Conservation (phyloP, 495 filamentous ascomycete genomes). For the Trichoderma asperelloides region DNA sequence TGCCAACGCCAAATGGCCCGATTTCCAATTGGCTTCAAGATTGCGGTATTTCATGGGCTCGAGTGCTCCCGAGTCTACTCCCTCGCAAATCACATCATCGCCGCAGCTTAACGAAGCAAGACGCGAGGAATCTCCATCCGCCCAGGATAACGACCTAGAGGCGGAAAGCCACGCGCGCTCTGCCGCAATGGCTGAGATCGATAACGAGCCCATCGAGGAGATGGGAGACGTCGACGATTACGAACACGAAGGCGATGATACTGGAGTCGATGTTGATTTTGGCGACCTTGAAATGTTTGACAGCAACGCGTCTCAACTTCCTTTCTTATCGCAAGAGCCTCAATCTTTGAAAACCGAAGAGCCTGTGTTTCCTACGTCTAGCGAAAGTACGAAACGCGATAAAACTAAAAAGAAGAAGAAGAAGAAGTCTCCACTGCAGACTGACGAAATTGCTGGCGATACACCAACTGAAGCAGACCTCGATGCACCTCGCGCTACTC, state of each 20-base stretch:
- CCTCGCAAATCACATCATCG: background rate
- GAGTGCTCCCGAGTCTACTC: background rate
- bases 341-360: background rate
- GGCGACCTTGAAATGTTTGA: constrained; percentile 10
- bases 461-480: background rate
- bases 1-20: constrained; percentile 7
- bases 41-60: constrained; percentile 1
- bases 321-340: constrained; percentile 1
- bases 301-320: constrained; percentile 2
- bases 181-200: constrained; percentile 5
- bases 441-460: background rate
- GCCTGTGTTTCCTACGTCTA: background rate
- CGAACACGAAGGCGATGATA: background rate
- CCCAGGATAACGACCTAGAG: background rate
- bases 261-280: constrained; percentile 1
- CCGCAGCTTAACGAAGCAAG: background rate
- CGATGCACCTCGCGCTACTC: background rate
- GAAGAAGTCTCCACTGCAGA: background rate
- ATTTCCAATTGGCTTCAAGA: background rate
- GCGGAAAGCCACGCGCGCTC: background rate
- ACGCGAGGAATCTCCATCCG: background rate
- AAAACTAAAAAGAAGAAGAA: constrained; percentile 7
- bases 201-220: background rate
- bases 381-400: background rate
- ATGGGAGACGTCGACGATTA: constrained; percentile 6